Conservation (phyloP, 2,329 filamentous ascomycete genomes). For the Aureobasidium uvarum region DNA sequence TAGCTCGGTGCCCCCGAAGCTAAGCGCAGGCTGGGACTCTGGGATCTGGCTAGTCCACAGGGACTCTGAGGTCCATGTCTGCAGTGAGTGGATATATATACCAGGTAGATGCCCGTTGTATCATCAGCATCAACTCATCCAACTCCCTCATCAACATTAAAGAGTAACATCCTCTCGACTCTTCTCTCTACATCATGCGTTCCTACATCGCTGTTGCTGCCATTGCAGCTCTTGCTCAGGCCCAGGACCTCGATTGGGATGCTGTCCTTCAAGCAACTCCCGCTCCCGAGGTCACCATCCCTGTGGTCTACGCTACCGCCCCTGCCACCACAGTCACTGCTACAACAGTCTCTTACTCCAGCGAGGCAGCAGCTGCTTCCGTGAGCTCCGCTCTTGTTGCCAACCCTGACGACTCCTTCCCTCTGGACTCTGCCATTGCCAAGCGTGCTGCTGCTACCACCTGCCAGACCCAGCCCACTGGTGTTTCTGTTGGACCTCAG, state of each 20-base stretch:
- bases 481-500: slow-evolving; percentile 34
- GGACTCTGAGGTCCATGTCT: neutral
- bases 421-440: slow-evolving; percentile 1
- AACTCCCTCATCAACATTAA: neutral
- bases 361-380: slow-evolving; percentile 17
- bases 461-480: slow-evolving; percentile 39
- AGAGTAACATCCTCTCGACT: slow-evolving; percentile 16
- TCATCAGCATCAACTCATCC: slow-evolving; percentile 15
- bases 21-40: slow-evolving; percentile 1
- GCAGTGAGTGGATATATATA: slow-evolving; percentile 10
- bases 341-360: slow-evolving; percentile 7
- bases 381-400: slow-evolving; percentile 16
- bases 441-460: slow-evolving; percentile 25
- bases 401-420: neutral
- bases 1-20: slow-evolving; percentile 18
- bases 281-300: slow-evolving; percentile 13
- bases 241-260: slow-evolving; percentile 30
- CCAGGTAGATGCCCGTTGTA: neutral
- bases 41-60: neutral
- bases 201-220: slow-evolving; percentile 21
- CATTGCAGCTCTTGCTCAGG: slow-evolving; percentile 22
- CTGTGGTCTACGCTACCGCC: slow-evolving; percentile 23
- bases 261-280: slow-evolving; percentile 18
- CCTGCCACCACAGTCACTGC: slow-evolving; percentile 20
- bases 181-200: slow-evolving; percentile 7